Evolutionary conservation across 306 rosid species (phyloP).

Genomic region (Trifolium repens): DNA sequence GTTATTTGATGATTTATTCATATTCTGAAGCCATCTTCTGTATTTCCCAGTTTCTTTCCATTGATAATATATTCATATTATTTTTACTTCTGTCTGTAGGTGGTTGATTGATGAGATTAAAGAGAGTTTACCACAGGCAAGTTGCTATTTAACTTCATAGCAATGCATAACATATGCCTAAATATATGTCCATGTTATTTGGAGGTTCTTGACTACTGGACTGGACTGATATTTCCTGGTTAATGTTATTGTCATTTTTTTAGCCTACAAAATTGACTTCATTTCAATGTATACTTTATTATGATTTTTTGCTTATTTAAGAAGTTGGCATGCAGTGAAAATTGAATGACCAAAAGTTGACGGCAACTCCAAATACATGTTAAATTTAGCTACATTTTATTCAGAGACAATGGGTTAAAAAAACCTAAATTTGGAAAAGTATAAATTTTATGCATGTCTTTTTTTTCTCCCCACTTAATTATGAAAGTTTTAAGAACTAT

Average conservation of each 20-base stretch:
- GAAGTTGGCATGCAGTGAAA: constrained; percentile 33
- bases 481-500: constrained; percentile 1
- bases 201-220: constrained; percentile 1
- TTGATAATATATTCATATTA: constrained; percentile 33
- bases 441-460: neutral
- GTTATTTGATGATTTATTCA: constrained; percentile 28
- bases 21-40: neutral
- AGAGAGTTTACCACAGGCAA: constrained; percentile 90
- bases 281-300: constrained; percentile 2
- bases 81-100: constrained; percentile 55
- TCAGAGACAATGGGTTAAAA: constrained; percentile 17
- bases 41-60: constrained; percentile 5
- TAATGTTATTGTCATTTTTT: neutral
- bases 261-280: neutral
- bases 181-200: constrained; percentile 32
- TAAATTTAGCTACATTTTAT: constrained; percentile 13
- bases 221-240: neutral
- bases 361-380: constrained; percentile 19
- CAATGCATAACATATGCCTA: constrained; percentile 24
- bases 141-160: constrained; percentile 46
- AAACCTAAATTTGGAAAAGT: constrained; percentile 20
- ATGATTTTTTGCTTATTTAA: constrained; percentile 29
- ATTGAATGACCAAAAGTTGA: constrained; percentile 15
- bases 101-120: constrained; percentile 92
- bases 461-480: neutral